These are phyloP conservation scores for Lantana camara DNA, from an alignment of 257 asterid genomes.

Conservation along the genomic window DNA sequence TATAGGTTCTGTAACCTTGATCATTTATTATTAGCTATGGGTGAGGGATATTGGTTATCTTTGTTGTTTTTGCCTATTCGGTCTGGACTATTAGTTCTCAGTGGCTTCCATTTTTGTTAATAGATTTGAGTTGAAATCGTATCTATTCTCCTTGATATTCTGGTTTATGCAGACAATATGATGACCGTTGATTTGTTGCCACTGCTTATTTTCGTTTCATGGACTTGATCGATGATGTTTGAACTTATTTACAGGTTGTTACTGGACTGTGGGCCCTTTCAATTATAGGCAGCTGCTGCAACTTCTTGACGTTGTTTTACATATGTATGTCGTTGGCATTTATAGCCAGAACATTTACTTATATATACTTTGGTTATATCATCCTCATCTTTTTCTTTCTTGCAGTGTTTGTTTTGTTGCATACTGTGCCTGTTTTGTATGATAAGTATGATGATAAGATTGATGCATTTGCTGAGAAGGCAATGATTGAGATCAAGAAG, in stretches of 20 bases:
- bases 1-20: not conserved
- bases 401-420: conserved; percentile 73
- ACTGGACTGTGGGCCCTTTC: conserved; percentile 79
- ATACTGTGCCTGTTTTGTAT: conserved; percentile 75
- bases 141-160: too few relatives aligned
- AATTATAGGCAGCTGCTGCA: conserved; percentile 79
- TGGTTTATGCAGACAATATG: too few relatives aligned
- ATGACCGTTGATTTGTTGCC: too few relatives aligned
- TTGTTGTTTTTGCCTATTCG: too few relatives aligned
- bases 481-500: conserved; percentile 62
- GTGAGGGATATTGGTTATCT: not conserved
- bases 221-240: too few relatives aligned
- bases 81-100: too few relatives aligned
- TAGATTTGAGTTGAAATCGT: too few relatives aligned
- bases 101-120: too few relatives aligned
- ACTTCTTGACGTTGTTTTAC: conserved; percentile 82
- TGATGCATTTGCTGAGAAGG: conserved; percentile 76
- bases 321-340: conserved; percentile 39
- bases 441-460: conserved; percentile 85
- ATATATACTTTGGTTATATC: not conserved
- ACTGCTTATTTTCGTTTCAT: too few relatives aligned
- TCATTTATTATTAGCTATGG: not conserved
- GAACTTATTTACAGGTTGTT: conserved; percentile 49
- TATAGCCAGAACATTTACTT: not conserved
- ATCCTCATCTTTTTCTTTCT: not conserved